Evolutionary conservation across 495 filamentous ascomycete genomes (phyloP).

Genomic region (Aspergillus wentii): DNA sequence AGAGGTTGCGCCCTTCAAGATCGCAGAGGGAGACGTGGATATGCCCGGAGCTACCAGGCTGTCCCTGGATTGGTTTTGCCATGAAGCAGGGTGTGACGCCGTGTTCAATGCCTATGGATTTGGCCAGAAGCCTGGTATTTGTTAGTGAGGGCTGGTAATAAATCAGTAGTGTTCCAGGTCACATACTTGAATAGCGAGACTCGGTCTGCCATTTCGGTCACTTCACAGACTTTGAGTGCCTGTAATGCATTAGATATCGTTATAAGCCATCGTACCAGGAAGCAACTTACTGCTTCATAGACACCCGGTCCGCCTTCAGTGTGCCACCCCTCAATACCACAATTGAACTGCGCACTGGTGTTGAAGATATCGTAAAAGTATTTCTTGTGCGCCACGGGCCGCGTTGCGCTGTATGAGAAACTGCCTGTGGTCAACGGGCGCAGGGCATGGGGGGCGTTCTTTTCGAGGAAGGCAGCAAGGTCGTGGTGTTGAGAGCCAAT

Average conservation of each 20-base stretch:
- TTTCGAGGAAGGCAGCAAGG: conserved; percentile 60
- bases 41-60: conserved; percentile 88
- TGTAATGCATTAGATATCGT: conserved; percentile 10
- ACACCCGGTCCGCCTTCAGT: conserved; percentile 89
- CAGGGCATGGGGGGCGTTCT: conserved; percentile 61
- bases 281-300: conserved; percentile 66
- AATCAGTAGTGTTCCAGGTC: neutral
- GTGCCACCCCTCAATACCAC: conserved; percentile 87
- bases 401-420: conserved; percentile 89
- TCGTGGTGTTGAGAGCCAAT: conserved; percentile 51
- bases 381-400: conserved; percentile 80
- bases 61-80: conserved; percentile 83
- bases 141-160: neutral
- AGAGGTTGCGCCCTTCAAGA: conserved; percentile 61
- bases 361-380: conserved; percentile 87
- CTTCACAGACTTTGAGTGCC: conserved; percentile 71
- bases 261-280: neutral
- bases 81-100: conserved; percentile 94
- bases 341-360: conserved; percentile 65
- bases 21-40: conserved; percentile 79
- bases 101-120: conserved; percentile 71
- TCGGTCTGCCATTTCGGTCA: conserved; percentile 75
- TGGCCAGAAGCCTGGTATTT: conserved; percentile 60
- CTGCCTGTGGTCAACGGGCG: conserved; percentile 81
- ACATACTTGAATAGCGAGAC: conserved; percentile 78